These are phyloP conservation scores for Salvia sclarea DNA, from an alignment of 305 asterid species.

Conservation along the genomic window DNA sequence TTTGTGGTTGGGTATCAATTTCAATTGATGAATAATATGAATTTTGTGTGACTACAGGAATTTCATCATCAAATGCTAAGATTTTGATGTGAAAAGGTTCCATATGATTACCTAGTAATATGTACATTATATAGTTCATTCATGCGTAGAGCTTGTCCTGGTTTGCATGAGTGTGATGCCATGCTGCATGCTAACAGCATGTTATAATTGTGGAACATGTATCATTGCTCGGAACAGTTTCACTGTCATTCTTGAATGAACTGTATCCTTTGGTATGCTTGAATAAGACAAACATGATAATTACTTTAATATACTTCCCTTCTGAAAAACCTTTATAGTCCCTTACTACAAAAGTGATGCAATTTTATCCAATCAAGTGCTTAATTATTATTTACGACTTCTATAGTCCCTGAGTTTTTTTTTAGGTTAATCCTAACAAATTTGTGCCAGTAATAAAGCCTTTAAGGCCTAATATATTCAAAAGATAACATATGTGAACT, in stretches of 20 bases:
- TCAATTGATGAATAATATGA: conserved; percentile 12
- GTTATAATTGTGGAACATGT: conserved; percentile 3
- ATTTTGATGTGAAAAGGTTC: not conserved
- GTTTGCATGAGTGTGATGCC: conserved; percentile 10
- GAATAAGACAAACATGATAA: not conserved
- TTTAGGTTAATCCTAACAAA: too few species aligned
- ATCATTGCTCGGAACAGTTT: conserved; percentile 18
- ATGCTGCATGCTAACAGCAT: not conserved
- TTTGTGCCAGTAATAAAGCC: too few species aligned
- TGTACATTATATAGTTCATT: not conserved
- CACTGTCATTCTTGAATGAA: conserved; percentile 3
- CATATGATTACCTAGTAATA: not conserved
- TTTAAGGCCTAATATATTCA: too few species aligned
- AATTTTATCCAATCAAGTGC: too few species aligned
- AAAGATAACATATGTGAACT: too few species aligned
- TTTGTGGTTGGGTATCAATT: not conserved
- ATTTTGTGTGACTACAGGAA: conserved; percentile 21
- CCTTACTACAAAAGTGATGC: too few species aligned
- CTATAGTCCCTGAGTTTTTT: too few species aligned
- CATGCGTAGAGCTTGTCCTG: conserved; percentile 5
- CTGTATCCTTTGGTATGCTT: not conserved
- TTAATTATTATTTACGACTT: too few species aligned
- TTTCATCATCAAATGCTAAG: conserved; percentile 5
- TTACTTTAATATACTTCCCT: too few species aligned
- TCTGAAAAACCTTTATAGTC: too few species aligned